Percentiles rank a stretch among this genome's conserved stretches.
Conservation (phyloP, 2,329 filamentous ascomycete species). For the Coniella lustricola region DNA sequence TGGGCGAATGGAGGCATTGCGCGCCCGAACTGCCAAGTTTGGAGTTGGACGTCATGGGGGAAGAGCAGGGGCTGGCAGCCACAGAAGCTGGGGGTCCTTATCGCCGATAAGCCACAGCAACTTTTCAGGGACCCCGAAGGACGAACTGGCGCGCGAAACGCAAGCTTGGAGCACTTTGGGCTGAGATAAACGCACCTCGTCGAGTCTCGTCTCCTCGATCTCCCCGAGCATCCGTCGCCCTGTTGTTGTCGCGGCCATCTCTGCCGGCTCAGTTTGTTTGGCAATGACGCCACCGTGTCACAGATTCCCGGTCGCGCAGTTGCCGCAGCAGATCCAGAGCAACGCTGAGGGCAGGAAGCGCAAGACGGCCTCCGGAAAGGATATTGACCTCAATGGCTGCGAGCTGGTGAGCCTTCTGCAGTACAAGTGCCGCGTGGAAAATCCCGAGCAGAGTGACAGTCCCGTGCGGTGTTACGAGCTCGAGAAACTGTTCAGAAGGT, state of each 20-base stretch:
- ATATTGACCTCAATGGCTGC: conserved; percentile 47
- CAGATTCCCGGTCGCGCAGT: conserved; percentile 44
- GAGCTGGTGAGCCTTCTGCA: conserved; percentile 52
- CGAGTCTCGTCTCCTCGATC: conserved; percentile 49
- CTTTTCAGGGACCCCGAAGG: conserved; percentile 1
- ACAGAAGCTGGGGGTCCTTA: not conserved
- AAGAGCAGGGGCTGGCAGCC: conserved; percentile 1
- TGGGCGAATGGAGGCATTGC: not conserved
- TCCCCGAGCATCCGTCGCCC: conserved; percentile 47
- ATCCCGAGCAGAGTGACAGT: conserved; percentile 38
- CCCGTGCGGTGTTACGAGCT: conserved; percentile 50
- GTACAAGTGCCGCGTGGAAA: conserved; percentile 51
- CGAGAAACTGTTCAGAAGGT: conserved; percentile 55
- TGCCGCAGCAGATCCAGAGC: conserved; percentile 42
- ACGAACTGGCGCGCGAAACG: no score
- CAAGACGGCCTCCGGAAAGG: conserved; percentile 35
- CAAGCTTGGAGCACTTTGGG: not conserved
- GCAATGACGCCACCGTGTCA: conserved; percentile 53
- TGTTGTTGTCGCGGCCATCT: conserved; percentile 32
- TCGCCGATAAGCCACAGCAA: conserved; percentile 6
- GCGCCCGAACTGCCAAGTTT: not conserved
- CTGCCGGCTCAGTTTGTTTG: not conserved
- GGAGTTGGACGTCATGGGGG: conserved; percentile 2
- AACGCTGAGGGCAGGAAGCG: conserved; percentile 43
- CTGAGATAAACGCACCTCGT: conserved; percentile 40